These are phyloP conservation scores for Pythium phragmiticola DNA, from an alignment of 352 stramenopile genomes.

Conservation along the genomic window DNA sequence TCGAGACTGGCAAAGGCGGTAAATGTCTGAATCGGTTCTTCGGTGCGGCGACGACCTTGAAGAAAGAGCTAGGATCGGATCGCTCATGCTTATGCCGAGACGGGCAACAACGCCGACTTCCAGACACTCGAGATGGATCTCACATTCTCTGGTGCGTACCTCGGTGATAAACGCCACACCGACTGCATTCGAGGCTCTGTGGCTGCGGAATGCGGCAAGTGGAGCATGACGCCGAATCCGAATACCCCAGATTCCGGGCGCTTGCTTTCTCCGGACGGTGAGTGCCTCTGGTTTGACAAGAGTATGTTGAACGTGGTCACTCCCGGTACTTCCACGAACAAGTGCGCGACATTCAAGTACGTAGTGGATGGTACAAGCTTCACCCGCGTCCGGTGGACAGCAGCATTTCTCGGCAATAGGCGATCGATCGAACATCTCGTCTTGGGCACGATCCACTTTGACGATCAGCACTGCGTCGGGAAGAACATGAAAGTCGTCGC, in stretches of 20 bases:
- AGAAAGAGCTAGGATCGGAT: not conserved
- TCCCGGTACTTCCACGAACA: not conserved
- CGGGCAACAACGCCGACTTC: constrained; percentile 6
- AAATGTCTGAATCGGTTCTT: too few species aligned
- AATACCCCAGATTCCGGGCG: not conserved
- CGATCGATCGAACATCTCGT: not conserved
- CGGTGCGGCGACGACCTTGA: not conserved
- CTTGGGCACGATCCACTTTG: not conserved
- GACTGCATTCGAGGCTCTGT: not conserved
- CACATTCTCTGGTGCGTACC: not conserved
- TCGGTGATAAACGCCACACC: not conserved
- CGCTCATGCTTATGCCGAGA: not conserved
- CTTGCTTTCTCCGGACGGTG: not conserved
- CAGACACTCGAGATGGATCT: not conserved
- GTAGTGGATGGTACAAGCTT: too few species aligned
- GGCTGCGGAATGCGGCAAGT: not conserved
- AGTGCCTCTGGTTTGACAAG: not conserved
- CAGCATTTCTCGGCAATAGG: not conserved
- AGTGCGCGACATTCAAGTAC: not conserved
- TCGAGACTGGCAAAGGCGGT: too few species aligned
- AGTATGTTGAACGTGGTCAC: not conserved
- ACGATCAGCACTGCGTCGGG: not conserved
- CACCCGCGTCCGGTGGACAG: too few species aligned
- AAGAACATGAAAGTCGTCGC: not conserved
- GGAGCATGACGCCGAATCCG: constrained; percentile 1